These are phyloP conservation scores for Apiosordaria backusii DNA, from an alignment of 495 filamentous ascomycete species.

Conservation along the genomic window DNA sequence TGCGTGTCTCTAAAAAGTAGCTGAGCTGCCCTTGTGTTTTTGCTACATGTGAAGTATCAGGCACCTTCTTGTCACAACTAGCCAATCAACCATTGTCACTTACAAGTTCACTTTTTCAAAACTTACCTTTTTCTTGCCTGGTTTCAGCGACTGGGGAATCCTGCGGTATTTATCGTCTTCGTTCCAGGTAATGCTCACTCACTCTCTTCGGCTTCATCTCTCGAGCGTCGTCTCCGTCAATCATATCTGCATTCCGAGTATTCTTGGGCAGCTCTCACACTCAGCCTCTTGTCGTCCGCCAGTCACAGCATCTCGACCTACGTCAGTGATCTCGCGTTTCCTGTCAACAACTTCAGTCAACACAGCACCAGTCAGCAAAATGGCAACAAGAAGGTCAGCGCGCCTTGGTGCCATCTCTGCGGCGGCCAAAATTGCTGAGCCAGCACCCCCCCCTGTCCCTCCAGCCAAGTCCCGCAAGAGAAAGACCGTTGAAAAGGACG, in stretches of 20 bases:
- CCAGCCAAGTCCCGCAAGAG: slow-evolving; percentile 31
- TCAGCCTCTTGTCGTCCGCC: not conserved
- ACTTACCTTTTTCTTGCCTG: not conserved
- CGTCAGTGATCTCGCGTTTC: not conserved
- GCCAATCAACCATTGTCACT: not conserved
- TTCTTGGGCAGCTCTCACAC: not conserved
- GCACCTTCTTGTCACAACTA: not conserved
- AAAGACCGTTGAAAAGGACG: slow-evolving; percentile 29
- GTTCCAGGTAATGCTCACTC: not conserved
- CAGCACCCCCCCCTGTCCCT: slow-evolving; percentile 21
- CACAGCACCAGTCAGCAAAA: slow-evolving; percentile 20
- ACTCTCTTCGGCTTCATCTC: not conserved
- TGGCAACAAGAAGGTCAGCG: slow-evolving; percentile 58
- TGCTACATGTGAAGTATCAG: not conserved
- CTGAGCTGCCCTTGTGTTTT: not conserved
- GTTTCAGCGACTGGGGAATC: not conserved
- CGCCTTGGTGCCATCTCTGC: slow-evolving; percentile 49
- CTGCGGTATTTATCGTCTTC: not conserved
- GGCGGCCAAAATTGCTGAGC: slow-evolving; percentile 15
- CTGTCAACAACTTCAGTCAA: not conserved
- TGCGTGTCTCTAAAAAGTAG: not conserved
- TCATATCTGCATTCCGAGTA: not conserved
- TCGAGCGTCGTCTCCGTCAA: not conserved
- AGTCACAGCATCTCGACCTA: not conserved
- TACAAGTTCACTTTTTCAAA: not conserved